Evolutionary conservation across 2,329 filamentous ascomycete genomes (phyloP).

Genomic region (Seiridium cupressi): DNA sequence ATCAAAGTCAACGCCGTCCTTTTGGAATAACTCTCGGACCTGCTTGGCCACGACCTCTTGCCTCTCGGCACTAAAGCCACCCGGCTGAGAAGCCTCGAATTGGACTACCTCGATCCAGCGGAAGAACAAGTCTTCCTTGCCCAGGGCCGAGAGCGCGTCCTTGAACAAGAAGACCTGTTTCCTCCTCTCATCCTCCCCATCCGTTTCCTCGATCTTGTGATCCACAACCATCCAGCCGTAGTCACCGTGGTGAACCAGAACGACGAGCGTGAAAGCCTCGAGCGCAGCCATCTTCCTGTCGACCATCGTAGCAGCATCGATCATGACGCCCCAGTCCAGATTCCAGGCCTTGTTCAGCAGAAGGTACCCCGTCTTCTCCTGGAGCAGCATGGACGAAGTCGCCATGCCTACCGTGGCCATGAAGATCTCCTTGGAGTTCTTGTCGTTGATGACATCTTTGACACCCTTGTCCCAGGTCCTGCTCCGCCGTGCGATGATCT

Average conservation of each 20-base stretch:
- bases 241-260: constrained; percentile 66
- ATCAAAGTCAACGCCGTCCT: constrained; percentile 79
- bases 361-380: constrained; percentile 82
- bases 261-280: constrained; percentile 68
- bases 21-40: constrained; percentile 72
- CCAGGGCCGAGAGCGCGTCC: constrained; percentile 69
- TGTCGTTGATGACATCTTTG: constrained; percentile 48
- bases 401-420: constrained; percentile 64
- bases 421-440: constrained; percentile 55
- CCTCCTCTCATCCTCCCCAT: constrained; percentile 60
- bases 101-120: constrained; percentile 92
- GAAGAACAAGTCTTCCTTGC: constrained; percentile 88
- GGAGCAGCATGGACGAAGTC: constrained; percentile 63
- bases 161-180: constrained; percentile 80
- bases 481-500: constrained; percentile 79
- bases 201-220: constrained; percentile 43
- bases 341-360: constrained; percentile 86
- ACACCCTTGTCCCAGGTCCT: constrained; percentile 67
- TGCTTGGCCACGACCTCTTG: constrained; percentile 72
- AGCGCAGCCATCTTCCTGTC: constrained; percentile 59
- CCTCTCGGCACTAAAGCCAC: constrained; percentile 72
- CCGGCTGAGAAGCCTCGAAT: constrained; percentile 76
- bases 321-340: constrained; percentile 81
- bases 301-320: constrained; percentile 67
- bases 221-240: constrained; percentile 73